phyloP scores from a whole-genome alignment of 2,329 filamentous ascomycete species.

The Torrubiella hemipterigena region DNA sequence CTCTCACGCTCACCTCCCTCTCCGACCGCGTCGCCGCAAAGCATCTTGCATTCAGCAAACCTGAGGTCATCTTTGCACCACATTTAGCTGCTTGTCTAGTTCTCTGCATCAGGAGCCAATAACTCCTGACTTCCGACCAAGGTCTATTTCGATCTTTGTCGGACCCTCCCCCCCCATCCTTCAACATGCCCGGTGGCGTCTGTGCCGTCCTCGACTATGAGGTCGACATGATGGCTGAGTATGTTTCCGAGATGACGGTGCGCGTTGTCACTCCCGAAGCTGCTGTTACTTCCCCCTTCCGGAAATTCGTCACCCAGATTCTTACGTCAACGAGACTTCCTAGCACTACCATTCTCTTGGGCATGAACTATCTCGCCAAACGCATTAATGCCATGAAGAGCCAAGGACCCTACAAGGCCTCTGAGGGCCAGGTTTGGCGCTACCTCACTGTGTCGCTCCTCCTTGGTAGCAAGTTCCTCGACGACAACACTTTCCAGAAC shows the following conservation, averaged over 20 bases:
- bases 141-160: constrained; percentile 27
- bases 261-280: constrained; percentile 42
- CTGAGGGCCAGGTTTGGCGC: constrained; percentile 68
- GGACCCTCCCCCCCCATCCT: constrained; percentile 16
- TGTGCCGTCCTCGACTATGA: constrained; percentile 93
- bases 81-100: too few relatives aligned
- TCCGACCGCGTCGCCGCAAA: background rate
- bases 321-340: constrained; percentile 82
- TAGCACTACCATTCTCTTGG: constrained; percentile 81
- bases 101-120: constrained; percentile 7
- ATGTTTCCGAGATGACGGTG: constrained; percentile 78
- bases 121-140: constrained; percentile 22
- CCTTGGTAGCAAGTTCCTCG: constrained; percentile 87
- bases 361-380: constrained; percentile 79
- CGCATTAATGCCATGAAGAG: constrained; percentile 63
- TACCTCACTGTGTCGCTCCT: constrained; percentile 77
- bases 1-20: background rate
- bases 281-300: constrained; percentile 57
- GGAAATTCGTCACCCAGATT: constrained; percentile 86
- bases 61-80: too few relatives aligned
- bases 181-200: constrained; percentile 66
- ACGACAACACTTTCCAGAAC: constrained; percentile 97
- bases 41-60: background rate
- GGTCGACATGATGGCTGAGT: constrained; percentile 92
- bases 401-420: constrained; percentile 40